Conservation (phyloP, 2,329 filamentous ascomycete species). For the Diplodia seriata region DNA sequence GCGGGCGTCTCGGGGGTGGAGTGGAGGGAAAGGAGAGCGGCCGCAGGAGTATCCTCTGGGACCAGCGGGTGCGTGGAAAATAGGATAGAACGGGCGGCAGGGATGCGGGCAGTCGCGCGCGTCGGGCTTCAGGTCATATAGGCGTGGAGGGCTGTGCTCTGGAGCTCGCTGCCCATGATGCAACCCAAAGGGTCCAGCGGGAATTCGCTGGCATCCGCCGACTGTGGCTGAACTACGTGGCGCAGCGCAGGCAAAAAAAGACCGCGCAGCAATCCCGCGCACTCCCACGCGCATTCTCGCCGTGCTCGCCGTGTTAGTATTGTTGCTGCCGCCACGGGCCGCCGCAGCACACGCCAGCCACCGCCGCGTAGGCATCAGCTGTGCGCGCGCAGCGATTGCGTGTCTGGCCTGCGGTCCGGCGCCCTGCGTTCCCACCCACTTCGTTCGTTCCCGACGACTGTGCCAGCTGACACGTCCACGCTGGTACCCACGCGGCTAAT, state of each 20-base stretch:
- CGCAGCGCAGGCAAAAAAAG: conserved; percentile 17
- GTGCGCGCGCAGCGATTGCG: conserved; percentile 14
- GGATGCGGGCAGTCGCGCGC: conserved; percentile 16
- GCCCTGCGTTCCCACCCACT: conserved; percentile 4
- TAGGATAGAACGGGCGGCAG: conserved; percentile 11
- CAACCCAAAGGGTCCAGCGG: conserved; percentile 29
- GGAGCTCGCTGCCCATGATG: conserved; percentile 30
- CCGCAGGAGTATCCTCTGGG: background rate
- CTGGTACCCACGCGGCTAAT: background rate
- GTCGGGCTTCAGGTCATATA: conserved; percentile 30
- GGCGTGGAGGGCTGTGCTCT: conserved; percentile 25
- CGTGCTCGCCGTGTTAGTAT: background rate
- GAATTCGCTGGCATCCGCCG: conserved; percentile 4
- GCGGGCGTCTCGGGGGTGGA: conserved; percentile 20
- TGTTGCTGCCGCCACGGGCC: conserved; percentile 1
- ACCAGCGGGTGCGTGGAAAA: conserved; percentile 1
- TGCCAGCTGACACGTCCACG: conserved; percentile 14
- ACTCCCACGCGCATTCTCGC: background rate
- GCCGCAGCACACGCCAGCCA: conserved; percentile 13
- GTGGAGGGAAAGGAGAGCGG: background rate
- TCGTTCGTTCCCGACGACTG: background rate
- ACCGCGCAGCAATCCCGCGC: background rate
- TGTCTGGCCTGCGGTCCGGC: conserved; percentile 4
- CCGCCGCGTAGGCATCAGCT: conserved; percentile 27
- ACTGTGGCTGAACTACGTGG: conserved; percentile 24